Evolutionary conservation across 257 asterid genomes (phyloP).

Genomic region (Nicotiana knightiana): DNA sequence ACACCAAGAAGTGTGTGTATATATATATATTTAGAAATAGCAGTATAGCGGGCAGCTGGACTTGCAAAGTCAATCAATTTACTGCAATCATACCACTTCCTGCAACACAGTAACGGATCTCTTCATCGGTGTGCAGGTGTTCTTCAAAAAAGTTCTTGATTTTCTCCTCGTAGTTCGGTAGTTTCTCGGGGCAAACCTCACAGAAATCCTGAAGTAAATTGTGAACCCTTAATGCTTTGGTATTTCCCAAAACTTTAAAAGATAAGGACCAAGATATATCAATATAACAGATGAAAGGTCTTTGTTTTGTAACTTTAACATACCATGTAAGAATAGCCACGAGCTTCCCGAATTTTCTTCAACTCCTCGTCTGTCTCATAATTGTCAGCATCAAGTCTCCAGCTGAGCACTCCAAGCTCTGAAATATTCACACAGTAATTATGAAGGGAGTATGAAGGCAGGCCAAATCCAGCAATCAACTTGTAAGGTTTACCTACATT

Average conservation of each 20-base stretch:
- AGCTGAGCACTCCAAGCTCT: conserved; percentile 95
- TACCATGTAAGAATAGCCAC: conserved; percentile 86
- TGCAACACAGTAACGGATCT: conserved; percentile 87
- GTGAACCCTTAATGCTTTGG: neutral
- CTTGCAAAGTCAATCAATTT: neutral
- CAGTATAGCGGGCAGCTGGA: neutral
- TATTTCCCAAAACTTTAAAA: neutral
- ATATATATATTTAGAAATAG: neutral
- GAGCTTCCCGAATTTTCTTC: conserved; percentile 76
- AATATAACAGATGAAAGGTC: neutral
- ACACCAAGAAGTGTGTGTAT: neutral
- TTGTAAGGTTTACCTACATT: neutral
- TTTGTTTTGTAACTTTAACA: conserved; percentile 2
- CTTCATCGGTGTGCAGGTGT: conserved; percentile 95
- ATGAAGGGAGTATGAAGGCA: neutral
- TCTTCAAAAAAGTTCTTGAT: conserved; percentile 79
- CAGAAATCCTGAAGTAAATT: conserved; percentile 57
- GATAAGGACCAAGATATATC: neutral
- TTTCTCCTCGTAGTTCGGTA: conserved; percentile 83
- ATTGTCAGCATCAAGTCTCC: conserved; percentile 88
- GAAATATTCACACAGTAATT: conserved; percentile 15
- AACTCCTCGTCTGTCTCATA: conserved; percentile 85
- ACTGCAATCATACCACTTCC: conserved; percentile 67
- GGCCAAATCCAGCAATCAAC: neutral
- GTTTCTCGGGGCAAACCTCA: conserved; percentile 84